Evolutionary conservation across 2,329 filamentous ascomycete genomes (phyloP).

Genomic region (Cryphonectria naterciae): DNA sequence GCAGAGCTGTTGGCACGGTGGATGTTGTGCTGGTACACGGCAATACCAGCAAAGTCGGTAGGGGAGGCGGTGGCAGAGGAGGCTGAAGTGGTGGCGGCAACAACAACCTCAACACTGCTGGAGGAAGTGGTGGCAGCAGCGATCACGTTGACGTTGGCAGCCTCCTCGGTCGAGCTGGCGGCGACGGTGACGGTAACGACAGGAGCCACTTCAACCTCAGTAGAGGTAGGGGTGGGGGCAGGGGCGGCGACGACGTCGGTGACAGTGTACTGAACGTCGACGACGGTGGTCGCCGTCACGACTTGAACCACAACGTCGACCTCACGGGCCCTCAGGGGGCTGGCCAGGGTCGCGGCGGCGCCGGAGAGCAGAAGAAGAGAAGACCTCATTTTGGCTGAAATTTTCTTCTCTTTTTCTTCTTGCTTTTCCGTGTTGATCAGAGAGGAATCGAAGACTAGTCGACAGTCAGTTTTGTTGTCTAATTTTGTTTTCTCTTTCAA

Average conservation of each 20-base stretch:
- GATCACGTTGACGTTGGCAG: constrained; percentile 15
- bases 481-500: too few relatives aligned
- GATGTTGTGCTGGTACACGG: constrained; percentile 78
- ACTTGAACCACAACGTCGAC: constrained; percentile 45
- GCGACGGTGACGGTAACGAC: constrained; percentile 8
- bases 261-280: constrained; percentile 51
- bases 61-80: constrained; percentile 30
- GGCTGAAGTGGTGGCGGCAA: constrained; percentile 16
- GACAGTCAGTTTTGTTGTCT: constrained; percentile 18
- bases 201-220: constrained; percentile 24
- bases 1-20: constrained; percentile 84
- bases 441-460: constrained; percentile 15
- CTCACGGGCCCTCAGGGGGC: constrained; percentile 48
- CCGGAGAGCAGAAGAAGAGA: constrained; percentile 49
- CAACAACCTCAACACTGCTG: constrained; percentile 1
- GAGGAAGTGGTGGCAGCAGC: constrained; percentile 4
- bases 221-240: constrained; percentile 20
- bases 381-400: constrained; percentile 52
- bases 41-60: constrained; percentile 41
- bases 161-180: constrained; percentile 1
- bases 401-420: constrained; percentile 13
- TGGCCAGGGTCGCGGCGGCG: constrained; percentile 51
- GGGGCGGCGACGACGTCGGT: constrained; percentile 38
- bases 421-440: constrained; percentile 24
- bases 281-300: constrained; percentile 32